Evolutionary conservation across 768 basidiomycete species (phyloP), one percentile per base, ranked within the genome.

Genomic region (Amanita exitialis): DNA sequence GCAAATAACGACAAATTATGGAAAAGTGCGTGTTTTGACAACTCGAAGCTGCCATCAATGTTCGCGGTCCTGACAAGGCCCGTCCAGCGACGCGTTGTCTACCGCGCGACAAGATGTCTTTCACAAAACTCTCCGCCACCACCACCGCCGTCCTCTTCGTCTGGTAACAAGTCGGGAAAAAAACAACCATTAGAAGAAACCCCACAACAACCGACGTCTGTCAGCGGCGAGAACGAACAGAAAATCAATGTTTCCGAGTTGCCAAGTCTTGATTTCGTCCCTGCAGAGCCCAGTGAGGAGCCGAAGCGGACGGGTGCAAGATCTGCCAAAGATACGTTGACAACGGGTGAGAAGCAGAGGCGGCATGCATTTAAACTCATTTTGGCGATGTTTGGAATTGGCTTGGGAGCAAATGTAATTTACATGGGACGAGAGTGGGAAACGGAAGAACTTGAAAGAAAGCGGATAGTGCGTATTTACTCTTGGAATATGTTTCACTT

Each of bases 401-500:
- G 77, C 3, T 64, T 85, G 3, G 75, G 77, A 2, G 75, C 68
- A 12, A 77, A 78, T 37, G 72, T 74, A 1, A 71, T 80, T 44
- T 83, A 83, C 53, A 73, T 90, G 60, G 91, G 90, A 0, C 73
- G 84, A 42, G 84, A 87, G 39, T 94, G 88, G 86, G 80, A 82
- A 13, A 75, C 72, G 51, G 80, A 80, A 2, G 87, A 90, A 65
- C 69, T 89, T 57, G 76, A 75, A 62, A 67, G 60, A 43, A 80
- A 78, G 68, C 82, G 78, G 61, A 59, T 78, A 66, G 87, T 86
- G 56, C 49, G 81, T 65, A n/a, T 43, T 44, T 15, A 21, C 6
- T 10, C 12, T 36, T 16, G 20, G 21, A 20, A 3, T 35, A 21
- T 16, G 10, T 36, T 37, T 28, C 8, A 23, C 6, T 43, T 45